Base-by-base conservation (phyloP, 2,329 filamentous ascomycete genomes). In the Pochonia chlamydosporia region DNA sequence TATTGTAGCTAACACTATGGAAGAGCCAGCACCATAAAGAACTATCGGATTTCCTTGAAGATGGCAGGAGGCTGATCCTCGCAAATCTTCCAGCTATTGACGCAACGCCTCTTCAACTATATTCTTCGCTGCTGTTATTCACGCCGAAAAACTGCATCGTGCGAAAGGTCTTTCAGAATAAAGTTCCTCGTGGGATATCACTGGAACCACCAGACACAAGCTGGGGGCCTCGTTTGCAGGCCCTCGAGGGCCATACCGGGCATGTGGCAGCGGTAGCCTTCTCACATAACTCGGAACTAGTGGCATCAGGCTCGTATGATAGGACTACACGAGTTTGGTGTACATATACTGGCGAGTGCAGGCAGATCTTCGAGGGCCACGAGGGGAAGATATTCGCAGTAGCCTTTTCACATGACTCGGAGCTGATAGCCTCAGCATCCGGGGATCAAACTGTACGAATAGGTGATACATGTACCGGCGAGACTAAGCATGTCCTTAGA, bases 51-150 rank as follows among this genome's bases (percentile, higher is more conserved):
- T 49, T 61, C 13, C 25, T 62, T 2, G 14, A 46, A 21, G 55
- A 61, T 40, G 44, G 49, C 0, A 47, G 21, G 0, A 52, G 56
- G 3, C 55, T 60, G 10, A 30, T 56, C 3, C 31, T 52, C 3
- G 14, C 36, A 3, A 55, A 43, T 21, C 3, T 18, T 2, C 3
- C 16, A 5, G 47, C 45, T 18, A 51, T 57, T n/a, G 37, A 55
- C 9, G 10, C 14, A 7, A 14, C 46, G 2, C 60, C 61, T 4
- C 54, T 63, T 3, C 60, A 63, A 28, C 31, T 60, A 1, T 63
- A 64, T 23, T 45, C 37, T 1, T 61, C 61, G 0, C 54, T 53
- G 0, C 36, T 65, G 2, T 24, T 57, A 0, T 63, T 64, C 30
- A 21, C 52, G 2, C 60, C 59, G 3, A 21, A 43, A 13, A 48